Evolutionary conservation across 148 eudicot genomes (phyloP).

Genomic region (Nyssa sinensis): DNA sequence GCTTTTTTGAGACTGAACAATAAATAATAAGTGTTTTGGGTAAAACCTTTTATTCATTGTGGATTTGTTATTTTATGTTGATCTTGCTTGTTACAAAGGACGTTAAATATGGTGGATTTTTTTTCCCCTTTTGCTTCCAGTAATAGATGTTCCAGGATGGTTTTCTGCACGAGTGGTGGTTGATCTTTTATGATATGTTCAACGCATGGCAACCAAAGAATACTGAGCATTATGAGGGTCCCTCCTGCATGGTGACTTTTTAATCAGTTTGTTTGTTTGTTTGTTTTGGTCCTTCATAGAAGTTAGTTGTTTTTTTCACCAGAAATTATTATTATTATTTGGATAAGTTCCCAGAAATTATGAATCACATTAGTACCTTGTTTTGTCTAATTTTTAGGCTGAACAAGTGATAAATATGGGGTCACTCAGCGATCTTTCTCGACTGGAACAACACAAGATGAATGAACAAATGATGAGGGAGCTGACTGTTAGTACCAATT

Average conservation of each 20-base stretch:
- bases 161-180: conserved; percentile 18
- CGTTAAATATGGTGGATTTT: neutral
- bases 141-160: conserved; percentile 13
- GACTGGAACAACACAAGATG: neutral
- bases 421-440: neutral
- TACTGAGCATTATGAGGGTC: neutral
- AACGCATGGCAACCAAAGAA: neutral
- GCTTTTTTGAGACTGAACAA: neutral
- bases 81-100: neutral
- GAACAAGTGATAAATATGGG: neutral
- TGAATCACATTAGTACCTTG: neutral
- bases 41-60: neutral
- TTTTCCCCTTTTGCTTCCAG: conserved; percentile 1
- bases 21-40: neutral
- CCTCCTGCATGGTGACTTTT: conserved; percentile 10
- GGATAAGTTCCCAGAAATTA: neutral
- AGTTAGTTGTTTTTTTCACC: neutral
- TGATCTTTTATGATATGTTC: conserved; percentile 5
- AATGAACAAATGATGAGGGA: conserved; percentile 4
- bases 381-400: conserved; percentile 1
- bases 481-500: conserved; percentile 9
- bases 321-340: no score
- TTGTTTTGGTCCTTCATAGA: neutral
- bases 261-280: neutral
- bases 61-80: neutral